Evolutionary conservation across 1,284 basidiomycete species (phyloP), one percentile per base, ranked within the genome.

Genomic region (Singerocomus inundabilis): DNA sequence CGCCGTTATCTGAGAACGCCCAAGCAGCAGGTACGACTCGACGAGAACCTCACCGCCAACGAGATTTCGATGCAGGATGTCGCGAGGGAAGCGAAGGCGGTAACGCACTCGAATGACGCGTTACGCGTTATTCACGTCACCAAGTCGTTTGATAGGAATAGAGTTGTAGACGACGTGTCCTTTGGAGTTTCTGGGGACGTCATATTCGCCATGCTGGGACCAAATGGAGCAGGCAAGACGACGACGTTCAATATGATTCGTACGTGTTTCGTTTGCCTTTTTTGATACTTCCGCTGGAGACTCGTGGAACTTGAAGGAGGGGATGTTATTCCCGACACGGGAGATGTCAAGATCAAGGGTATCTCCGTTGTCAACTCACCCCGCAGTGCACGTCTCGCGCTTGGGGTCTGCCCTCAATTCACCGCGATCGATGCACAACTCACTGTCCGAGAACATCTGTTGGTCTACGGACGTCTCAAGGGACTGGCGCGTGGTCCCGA

Each of bases 361-460:
- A 71, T 75, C 28, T 90, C 87, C 1, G 80, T 88, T 32, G 70
- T 86, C 18, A 70, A 72, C 25, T 72, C 82, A 49, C 79, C 86
- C 0, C 78, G 78, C 31, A 72, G 68, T 5, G 85, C 88, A 28
- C 76, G 85, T 39, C 74, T 84, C 5, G 75, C 79, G 5, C 77
- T 91, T 7, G 88, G 88, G 2, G 86, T 91, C 35, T 91, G 87
- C 61, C 89, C 88, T 0, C 89, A 92, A 57, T 88, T 90, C 68
- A 89, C 88, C 5, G 88, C 89, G 0, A 87, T 91, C 50, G 90
- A 91, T 55, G 72, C 80, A 6, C 81, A 88, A 55, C 69, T 92
- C 41, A 91, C 85, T 4, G 89, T 91, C 13, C 75, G 81, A 26
- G 84, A 93, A 62, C 89, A 93, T 59, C 70, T 92, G 32, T 52